Evolutionary conservation across 2,329 filamentous ascomycete species (phyloP).

Genomic region (Sporothrix pallida): DNA sequence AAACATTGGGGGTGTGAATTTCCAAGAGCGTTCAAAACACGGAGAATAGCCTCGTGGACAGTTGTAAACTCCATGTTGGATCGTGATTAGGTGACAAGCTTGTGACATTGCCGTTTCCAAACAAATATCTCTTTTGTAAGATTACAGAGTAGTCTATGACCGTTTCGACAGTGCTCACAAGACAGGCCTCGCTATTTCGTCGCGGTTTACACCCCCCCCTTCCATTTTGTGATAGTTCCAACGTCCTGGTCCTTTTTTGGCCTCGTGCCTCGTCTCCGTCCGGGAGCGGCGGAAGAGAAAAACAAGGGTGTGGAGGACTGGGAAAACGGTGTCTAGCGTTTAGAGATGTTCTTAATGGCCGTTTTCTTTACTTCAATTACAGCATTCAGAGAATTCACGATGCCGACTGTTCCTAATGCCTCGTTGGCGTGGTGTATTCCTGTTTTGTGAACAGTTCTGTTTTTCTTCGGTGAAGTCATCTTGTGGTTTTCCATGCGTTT

Average conservation of each 20-base stretch:
- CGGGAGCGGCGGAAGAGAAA: slow-evolving; percentile 26
- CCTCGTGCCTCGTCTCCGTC: slow-evolving; percentile 24
- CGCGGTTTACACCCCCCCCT: neutral
- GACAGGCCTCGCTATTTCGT: slow-evolving; percentile 1
- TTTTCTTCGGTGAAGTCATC: slow-evolving; percentile 14
- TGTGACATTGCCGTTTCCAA: neutral
- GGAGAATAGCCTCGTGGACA: neutral
- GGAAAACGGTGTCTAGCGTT: slow-evolving; percentile 11
- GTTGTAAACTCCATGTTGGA: neutral
- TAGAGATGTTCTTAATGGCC: neutral
- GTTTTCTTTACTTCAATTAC: neutral
- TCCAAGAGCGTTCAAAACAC: neutral
- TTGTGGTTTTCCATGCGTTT: neutral
- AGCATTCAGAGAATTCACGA: neutral
- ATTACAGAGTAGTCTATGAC: neutral
- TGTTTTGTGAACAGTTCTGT: slow-evolving; percentile 8
- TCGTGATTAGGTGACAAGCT: neutral
- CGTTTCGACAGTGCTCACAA: neutral
- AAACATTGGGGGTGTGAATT: neutral
- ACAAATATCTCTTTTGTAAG: neutral
- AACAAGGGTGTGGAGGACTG: neutral
- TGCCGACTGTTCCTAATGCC: slow-evolving; percentile 10
- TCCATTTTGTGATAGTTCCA: neutral
- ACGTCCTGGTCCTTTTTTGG: neutral
- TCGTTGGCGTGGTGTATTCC: neutral